Evolutionary conservation across 108 stramenopile species (phyloP).

Genomic region (Pseudonitzschia multistriata): DNA sequence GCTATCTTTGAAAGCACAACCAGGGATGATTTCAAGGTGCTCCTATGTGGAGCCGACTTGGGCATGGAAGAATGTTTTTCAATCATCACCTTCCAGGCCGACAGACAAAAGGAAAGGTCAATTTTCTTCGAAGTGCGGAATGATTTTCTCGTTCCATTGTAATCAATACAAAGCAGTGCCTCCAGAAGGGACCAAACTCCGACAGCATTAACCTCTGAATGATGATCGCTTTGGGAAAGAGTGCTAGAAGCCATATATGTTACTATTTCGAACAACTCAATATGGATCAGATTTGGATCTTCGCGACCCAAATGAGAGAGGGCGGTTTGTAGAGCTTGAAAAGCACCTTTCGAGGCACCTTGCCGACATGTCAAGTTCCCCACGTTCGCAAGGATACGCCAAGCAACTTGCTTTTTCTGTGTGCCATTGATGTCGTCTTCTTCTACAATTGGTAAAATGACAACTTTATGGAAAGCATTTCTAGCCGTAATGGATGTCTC

Average conservation of each 20-base stretch:
- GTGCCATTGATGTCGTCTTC: constrained; percentile 18
- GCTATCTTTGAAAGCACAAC: constrained; percentile 59
- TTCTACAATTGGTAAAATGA: constrained; percentile 64
- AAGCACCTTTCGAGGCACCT: constrained; percentile 51
- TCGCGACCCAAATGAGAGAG: constrained; percentile 48
- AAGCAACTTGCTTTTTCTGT: constrained; percentile 35
- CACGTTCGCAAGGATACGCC: constrained; percentile 64
- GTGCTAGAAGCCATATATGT: constrained; percentile 11
- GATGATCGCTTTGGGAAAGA: constrained; percentile 7
- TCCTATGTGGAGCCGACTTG: constrained; percentile 1
- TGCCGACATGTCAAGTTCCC: constrained; percentile 44
- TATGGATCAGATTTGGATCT: constrained; percentile 25
- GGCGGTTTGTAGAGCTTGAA: constrained; percentile 53
- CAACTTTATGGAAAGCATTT: constrained; percentile 47
- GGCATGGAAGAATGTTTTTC: not conserved
- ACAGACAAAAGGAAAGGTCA: constrained; percentile 47
- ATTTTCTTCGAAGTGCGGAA: constrained; percentile 23
- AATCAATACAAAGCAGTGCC: constrained; percentile 47
- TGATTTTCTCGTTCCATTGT: not conserved
- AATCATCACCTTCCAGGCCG: constrained; percentile 47
- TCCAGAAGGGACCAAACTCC: constrained; percentile 80
- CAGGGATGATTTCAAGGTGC: constrained; percentile 47
- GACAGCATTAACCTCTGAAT: constrained; percentile 13
- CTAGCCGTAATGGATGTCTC: constrained; percentile 66
- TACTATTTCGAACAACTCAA: constrained; percentile 17